phyloP scores from a whole-genome alignment of 306 rosid species.

The Styphnolobium japonicum region DNA sequence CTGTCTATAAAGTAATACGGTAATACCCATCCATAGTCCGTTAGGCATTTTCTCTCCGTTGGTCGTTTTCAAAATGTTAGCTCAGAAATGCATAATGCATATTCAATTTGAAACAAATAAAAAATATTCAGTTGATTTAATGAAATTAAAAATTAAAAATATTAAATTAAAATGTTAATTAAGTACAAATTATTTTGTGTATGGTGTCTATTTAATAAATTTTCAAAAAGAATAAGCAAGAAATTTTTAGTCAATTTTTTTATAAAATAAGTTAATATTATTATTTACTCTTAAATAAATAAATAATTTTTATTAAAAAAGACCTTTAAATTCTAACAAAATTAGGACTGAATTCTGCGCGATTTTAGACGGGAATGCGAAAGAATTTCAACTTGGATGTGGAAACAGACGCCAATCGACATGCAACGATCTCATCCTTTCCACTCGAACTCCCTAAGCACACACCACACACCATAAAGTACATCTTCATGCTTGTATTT shows the following conservation, averaged over 20 bases:
- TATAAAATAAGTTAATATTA: too few species aligned
- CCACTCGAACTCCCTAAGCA: conserved; percentile 35
- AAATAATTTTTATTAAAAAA: background rate
- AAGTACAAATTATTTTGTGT: background rate
- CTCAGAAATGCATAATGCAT: background rate
- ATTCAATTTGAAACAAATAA: background rate
- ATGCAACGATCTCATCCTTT: conserved; percentile 62
- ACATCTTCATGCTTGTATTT: conserved; percentile 18
- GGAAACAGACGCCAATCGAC: conserved; percentile 50
- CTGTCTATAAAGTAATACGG: too few species aligned
- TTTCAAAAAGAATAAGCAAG: too few species aligned
- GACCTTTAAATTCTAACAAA: too few species aligned
- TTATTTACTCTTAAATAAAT: too few species aligned
- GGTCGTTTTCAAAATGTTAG: background rate
- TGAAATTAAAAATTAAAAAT: background rate
- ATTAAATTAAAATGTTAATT: background rate
- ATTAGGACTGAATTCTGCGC: too few species aligned
- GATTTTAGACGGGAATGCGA: conserved; percentile 53
- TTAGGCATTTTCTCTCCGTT: background rate
- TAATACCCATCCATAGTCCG: background rate
- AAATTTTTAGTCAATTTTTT: too few species aligned
- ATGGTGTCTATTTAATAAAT: background rate
- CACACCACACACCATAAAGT: conserved; percentile 55
- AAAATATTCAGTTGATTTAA: background rate
- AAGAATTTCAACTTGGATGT: conserved; percentile 40